Evolutionary conservation across 331 rosid genomes (phyloP).

Genomic region (Malus hybrid): DNA sequence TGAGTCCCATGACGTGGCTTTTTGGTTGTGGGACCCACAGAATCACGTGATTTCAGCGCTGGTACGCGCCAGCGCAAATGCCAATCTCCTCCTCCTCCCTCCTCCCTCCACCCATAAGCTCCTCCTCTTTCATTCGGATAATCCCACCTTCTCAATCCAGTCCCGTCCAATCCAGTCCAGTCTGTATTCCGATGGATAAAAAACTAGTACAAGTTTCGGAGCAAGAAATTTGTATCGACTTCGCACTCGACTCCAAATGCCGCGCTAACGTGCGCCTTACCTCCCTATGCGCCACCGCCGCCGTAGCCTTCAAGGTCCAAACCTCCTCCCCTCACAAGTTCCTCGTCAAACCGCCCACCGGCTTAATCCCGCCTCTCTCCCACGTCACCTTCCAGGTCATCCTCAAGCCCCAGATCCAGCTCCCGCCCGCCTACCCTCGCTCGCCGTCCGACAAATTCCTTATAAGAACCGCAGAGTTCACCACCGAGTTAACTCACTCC

Average conservation of each 20-base stretch:
- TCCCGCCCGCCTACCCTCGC: slow-evolving; percentile 59
- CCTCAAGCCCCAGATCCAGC: slow-evolving; percentile 63
- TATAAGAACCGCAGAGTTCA: slow-evolving; percentile 44
- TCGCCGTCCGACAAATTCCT: slow-evolving; percentile 73
- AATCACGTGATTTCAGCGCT: not conserved
- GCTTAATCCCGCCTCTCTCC: slow-evolving; percentile 48
- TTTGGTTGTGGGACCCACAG: not conserved
- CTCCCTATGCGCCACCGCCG: slow-evolving; percentile 31
- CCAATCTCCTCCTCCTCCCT: not conserved
- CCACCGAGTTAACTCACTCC: slow-evolving; percentile 11
- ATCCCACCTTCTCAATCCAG: not conserved
- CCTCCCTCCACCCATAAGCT: not conserved
- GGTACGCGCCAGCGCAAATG: not conserved
- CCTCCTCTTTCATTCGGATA: not conserved
- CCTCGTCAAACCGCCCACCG: slow-evolving; percentile 67
- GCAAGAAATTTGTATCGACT: slow-evolving; percentile 60
- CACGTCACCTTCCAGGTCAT: slow-evolving; percentile 57
- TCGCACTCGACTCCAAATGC: slow-evolving; percentile 54
- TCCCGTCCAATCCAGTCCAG: not conserved
- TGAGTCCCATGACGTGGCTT: not conserved
- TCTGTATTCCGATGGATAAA: slow-evolving; percentile 26
- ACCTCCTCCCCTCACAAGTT: slow-evolving; percentile 73
- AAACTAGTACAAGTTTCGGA: slow-evolving; percentile 50
- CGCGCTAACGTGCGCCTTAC: slow-evolving; percentile 52
- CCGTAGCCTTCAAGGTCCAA: slow-evolving; percentile 70